phyloP scores from a whole-genome alignment of 1,139 yeast species.

The Yamadazyma pseudoaaseri region DNA sequence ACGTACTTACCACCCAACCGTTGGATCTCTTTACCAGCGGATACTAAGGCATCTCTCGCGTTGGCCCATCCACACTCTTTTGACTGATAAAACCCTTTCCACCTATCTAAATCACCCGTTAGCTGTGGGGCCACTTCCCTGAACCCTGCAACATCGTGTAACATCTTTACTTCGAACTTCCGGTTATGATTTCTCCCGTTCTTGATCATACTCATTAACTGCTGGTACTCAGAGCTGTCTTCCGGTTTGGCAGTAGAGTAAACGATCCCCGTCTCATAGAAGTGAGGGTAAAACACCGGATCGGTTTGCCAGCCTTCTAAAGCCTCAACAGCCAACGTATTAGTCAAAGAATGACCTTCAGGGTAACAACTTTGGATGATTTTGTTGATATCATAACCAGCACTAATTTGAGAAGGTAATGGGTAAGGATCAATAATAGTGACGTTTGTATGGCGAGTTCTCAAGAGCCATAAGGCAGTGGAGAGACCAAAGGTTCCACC shows the following conservation, averaged over 20 bases:
- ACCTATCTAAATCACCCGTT: conserved; percentile 4
- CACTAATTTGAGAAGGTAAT: conserved; percentile 8
- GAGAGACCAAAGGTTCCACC: conserved; percentile 48
- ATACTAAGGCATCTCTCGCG: conserved; percentile 6
- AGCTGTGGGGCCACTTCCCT: conserved; percentile 5
- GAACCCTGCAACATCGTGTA: conserved; percentile 4
- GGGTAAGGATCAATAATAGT: conserved; percentile 10
- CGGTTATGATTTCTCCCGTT: conserved; percentile 3
- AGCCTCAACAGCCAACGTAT: conserved; percentile 15
- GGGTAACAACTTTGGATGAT: conserved; percentile 9
- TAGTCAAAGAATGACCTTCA: conserved; percentile 1
- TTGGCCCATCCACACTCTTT: conserved; percentile 16
- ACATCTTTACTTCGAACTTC: conserved; percentile 5
- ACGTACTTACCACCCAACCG: conserved; percentile 27
- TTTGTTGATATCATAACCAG: conserved; percentile 11
- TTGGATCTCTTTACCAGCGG: conserved; percentile 21
- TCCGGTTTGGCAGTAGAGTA: conserved; percentile 15
- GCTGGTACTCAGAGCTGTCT: conserved; percentile 6
- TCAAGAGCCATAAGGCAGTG: conserved; percentile 30
- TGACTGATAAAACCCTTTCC: conserved; percentile 8
- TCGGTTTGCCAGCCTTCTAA: conserved; percentile 19
- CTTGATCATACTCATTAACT: conserved; percentile 2
- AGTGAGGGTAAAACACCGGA: conserved; percentile 26
- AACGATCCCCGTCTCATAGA: conserved; percentile 9
- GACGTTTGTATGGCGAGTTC: conserved; percentile 14